These are phyloP conservation scores for Blastocystis sp. DNA, from an alignment of 352 stramenopile species.

Conservation along the genomic window DNA sequence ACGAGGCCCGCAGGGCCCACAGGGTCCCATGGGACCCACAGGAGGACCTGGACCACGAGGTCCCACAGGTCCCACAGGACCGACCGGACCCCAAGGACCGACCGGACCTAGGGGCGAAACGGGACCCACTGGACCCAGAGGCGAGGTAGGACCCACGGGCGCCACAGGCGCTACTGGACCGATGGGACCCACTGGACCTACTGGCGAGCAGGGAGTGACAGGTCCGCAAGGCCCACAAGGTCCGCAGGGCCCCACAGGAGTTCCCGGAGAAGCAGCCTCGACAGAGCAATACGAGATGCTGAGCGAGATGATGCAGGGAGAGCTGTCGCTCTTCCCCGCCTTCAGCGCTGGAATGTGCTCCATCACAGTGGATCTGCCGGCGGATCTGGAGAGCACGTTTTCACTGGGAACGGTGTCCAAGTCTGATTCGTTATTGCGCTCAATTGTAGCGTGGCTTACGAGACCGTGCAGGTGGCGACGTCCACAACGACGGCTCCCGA, in stretches of 20 bases:
- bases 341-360: neutral
- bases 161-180: slow-evolving; percentile 17
- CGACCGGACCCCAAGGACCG: slow-evolving; percentile 15
- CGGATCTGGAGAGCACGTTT: neutral
- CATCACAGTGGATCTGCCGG: neutral
- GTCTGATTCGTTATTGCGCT: neutral
- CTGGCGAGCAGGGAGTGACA: slow-evolving; percentile 28
- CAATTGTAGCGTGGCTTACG: neutral
- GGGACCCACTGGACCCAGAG: slow-evolving; percentile 20
- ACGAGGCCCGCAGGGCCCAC: neutral
- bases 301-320: slow-evolving; percentile 11
- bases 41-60: slow-evolving; percentile 22
- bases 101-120: slow-evolving; percentile 16
- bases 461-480: neutral
- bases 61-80: slow-evolving; percentile 36
- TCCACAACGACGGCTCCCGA: neutral
- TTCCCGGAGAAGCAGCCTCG: slow-evolving; percentile 20
- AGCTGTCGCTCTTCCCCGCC: neutral
- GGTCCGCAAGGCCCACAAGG: slow-evolving; percentile 13
- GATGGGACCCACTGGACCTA: slow-evolving; percentile 40
- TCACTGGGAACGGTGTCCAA: slow-evolving; percentile 18
- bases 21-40: slow-evolving; percentile 24
- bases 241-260: slow-evolving; percentile 13
- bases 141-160: slow-evolving; percentile 15
- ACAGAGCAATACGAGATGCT: neutral